A percentile compares a stretch with the other conserved stretches of the same genome.
phyloP scores from a whole-genome alignment of 2,329 filamentous ascomycete genomes.

The Knoxdaviesia proteae region DNA sequence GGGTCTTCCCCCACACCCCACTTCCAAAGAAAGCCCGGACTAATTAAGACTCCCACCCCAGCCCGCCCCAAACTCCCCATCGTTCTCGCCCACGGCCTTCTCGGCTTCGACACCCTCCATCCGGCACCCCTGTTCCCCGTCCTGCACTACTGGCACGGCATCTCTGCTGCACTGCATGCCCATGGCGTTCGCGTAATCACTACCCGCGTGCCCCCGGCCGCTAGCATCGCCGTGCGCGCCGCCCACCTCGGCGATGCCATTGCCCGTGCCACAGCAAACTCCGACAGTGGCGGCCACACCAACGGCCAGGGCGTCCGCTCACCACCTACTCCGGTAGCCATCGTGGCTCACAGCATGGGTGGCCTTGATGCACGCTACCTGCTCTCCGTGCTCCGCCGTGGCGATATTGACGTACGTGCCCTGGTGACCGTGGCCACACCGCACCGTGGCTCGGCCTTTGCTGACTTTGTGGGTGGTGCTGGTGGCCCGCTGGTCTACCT shows the following conservation, averaged over 20 bases:
- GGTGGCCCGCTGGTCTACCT: constrained; percentile 21
- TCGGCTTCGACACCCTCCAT: constrained; percentile 39
- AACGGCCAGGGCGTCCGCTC: not conserved
- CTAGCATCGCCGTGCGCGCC: constrained; percentile 38
- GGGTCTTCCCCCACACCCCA: not conserved
- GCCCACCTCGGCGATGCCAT: constrained; percentile 34
- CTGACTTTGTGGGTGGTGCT: constrained; percentile 29
- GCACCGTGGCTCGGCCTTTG: constrained; percentile 32
- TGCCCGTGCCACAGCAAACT: constrained; percentile 13
- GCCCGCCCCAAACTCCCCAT: constrained; percentile 32
- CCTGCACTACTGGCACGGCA: constrained; percentile 45
- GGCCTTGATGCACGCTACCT: constrained; percentile 45
- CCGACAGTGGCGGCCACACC: constrained; percentile 7
- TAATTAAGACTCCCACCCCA: not conserved
- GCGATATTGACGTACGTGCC: constrained; percentile 23
- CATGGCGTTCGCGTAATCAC: constrained; percentile 35
- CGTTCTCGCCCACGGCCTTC: constrained; percentile 42
- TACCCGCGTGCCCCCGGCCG: constrained; percentile 38
- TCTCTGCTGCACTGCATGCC: constrained; percentile 32
- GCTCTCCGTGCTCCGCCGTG: constrained; percentile 33
- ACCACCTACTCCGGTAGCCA: constrained; percentile 41
- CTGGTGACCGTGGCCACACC: constrained; percentile 35
- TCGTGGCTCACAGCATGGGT: constrained; percentile 52
- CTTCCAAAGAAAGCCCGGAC: not conserved
- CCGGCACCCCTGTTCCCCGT: constrained; percentile 29